Evolutionary conservation across 169 alveolate species (phyloP), one percentile per base, ranked within the genome.

Genomic region (Cryptosporidium viatorum): DNA sequence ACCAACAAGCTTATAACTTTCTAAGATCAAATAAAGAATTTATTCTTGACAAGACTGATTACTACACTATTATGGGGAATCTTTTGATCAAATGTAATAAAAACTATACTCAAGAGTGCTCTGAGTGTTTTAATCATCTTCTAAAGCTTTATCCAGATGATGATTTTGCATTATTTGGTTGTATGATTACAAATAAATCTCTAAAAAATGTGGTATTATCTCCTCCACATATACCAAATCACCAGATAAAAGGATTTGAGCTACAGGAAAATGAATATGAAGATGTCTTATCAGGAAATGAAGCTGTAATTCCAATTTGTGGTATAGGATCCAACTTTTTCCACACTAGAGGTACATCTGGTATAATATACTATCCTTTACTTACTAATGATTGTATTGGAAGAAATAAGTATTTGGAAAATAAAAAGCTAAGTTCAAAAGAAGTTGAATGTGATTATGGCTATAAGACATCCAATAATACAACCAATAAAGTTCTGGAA

Each of bases 101-200:
- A 16, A 73, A 73, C 41, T 55, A 55, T 39, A 23, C 71, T 23
- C 12, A 35, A 33, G 86, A 73, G 45, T 73, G 71, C 37, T 10
- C 35, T 52, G 55, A 55, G 18, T 35, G 70, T 2, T 73, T 73
- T 73, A 39, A 55, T 16, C 23, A 58, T 31, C 52, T 73, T 18
- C 58, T 73, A n/a, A 35, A 58, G 45, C 23, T 73, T 37, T 73
- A 73, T 73, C 86, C 86, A 7, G 86, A 73, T 21, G 86, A 73
- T 48, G 86, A 73, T 16, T 73, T 35, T 55, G 48, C 71, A 2
- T 21, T 73, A 23, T 52, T 73, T 37, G 86, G 86, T 8, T 73
- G 70, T 73, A 73, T 73, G 86, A 10, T 73, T 16, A 52, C 86
- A 18, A 48, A 52, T 26, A 35, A 73, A 12, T 52, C 70, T 21